Base-by-base conservation (phyloP, 371 early-diverging fungal species). In the Lichtheimia corymbifera region DNA sequence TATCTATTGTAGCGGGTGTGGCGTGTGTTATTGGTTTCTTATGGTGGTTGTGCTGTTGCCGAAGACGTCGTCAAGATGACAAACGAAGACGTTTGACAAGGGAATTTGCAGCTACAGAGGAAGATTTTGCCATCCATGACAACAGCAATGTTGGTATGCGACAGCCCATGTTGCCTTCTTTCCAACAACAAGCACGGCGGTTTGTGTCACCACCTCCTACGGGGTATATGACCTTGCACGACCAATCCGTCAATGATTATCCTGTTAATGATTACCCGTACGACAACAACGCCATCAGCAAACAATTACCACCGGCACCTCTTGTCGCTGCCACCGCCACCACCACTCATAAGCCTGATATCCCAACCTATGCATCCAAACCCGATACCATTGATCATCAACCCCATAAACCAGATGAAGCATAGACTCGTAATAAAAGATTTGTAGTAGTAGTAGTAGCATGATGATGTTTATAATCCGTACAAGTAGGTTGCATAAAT, bases 401-500 rank as follows among this genome's bases (percentile, higher is more conserved):
- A 6, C 11, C 35, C 11, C 11, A 35, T 35, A 35, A 35, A 35
- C 35, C 35, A 6, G 35, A 35, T 35, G 35, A 35, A 35, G 35
- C 11, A 35, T 35, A 35, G 35, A 35, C 35, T 9, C 11, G 9
- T 9, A 35, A 35, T 35, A 35, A 35, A 35, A 35, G 6, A 9
- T 35, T 22, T n/a, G n/a, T n/a, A n/a, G 22, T 2, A 22, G 22
- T 22, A 22, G 22, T 22, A 22, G 22, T 22, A 22, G 35, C 35
- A 35, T 35, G 35, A 9, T 35, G 35, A 7, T 28, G 28, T 47
- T 43, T 68, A 80, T 28, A 83, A 61, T 41, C 90, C 90, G 63
- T 93, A 93, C 51, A 90, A 64, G 64, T 91, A 92, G 6, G 91
- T 91, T 9, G 93, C 91, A 53, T 83, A 84, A 11, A 93, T 78